phyloP scores from a whole-genome alignment of 352 stramenopile species.

The Peronospora destructor region DNA sequence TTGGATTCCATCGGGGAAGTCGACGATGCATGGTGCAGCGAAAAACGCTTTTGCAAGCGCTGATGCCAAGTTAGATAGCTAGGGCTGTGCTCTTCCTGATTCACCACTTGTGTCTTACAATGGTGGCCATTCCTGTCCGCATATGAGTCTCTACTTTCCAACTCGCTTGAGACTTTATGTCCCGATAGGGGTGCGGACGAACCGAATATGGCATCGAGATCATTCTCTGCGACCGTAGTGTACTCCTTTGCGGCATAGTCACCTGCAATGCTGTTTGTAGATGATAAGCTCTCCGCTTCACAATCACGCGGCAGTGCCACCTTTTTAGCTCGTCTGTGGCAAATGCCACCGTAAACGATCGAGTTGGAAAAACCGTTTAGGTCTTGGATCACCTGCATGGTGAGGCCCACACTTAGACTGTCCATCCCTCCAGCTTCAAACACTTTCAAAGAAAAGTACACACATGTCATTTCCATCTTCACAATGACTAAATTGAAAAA shows the following conservation, averaged over 20 bases:
- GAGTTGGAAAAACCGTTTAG: slow-evolving; percentile 68
- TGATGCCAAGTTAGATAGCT: slow-evolving; percentile 28
- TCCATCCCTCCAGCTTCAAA: slow-evolving; percentile 34
- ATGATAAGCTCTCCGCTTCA: slow-evolving; percentile 39
- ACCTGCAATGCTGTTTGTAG: slow-evolving; percentile 28
- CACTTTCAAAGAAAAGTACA: slow-evolving; percentile 18
- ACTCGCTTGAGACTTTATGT: slow-evolving; percentile 22
- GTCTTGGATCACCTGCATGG: slow-evolving; percentile 55
- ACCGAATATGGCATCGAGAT: slow-evolving; percentile 16
- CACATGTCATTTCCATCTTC: slow-evolving; percentile 6
- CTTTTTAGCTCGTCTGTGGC: slow-evolving; percentile 22
- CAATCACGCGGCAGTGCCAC: slow-evolving; percentile 19
- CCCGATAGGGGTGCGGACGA: slow-evolving; percentile 17
- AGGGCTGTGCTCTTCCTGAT: slow-evolving; percentile 15
- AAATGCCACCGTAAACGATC: slow-evolving; percentile 66
- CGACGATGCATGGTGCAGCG: slow-evolving; percentile 15
- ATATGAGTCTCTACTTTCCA: slow-evolving; percentile 21
- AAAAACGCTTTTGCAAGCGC: slow-evolving; percentile 31
- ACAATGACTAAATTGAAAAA: not conserved
- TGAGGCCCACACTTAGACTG: slow-evolving; percentile 35
- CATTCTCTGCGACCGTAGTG: slow-evolving; percentile 10
- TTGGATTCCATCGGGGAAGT: slow-evolving; percentile 17
- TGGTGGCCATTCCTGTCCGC: slow-evolving; percentile 6
- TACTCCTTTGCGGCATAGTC: slow-evolving; percentile 29
- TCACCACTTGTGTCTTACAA: slow-evolving; percentile 7